Evolutionary conservation across 2,329 filamentous ascomycete genomes (phyloP), one percentile per base, ranked within the genome.

Genomic region (Pseudogymnoascus sp.): DNA sequence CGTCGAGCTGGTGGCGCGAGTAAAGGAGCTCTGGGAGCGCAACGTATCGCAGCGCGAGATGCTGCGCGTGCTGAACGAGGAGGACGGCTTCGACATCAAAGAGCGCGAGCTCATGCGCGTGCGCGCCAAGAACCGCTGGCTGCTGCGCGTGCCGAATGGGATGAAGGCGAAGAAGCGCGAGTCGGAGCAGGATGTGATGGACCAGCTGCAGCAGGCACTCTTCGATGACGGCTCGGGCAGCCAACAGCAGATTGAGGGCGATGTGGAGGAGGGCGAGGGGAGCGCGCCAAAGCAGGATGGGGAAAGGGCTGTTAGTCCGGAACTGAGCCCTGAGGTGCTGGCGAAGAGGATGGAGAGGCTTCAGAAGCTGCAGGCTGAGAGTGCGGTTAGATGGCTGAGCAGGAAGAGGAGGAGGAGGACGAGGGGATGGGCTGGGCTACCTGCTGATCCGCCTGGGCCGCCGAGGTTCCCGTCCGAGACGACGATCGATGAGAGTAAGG

Each of bases 381-480:
- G 83, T 67, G 82, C 81, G 23, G 83, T 88, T 69, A 80, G 82
- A 64, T 86, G 85, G 81, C 79, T 79, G 6, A 77, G 81, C 6
- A 80, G 84, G 64, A 91, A 90, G 72, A 83, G 88, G 62, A 82
- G 88, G 61, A 84, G 88, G 66, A 81, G 87, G 56, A 88, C 86
- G 62, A 81, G 84, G 68, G 83, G 82, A n/a, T 89, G 85, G 79
- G 86, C 83, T 44, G 86, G 86, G 2, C 73, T 89, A 25, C 84
- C 87, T 12, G 82, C 87, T 38, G 87, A 90, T 70, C 84, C 84
- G 5, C 82, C 86, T 1, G 84, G 86, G 4, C 84, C 86, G 18
- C 86, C 88, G 12, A 84, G 90, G 21, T 94, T 91, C 66, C 89
- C 89, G 0, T 93, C 90, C 0, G 90, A 94, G 73, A 92, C 88